These are phyloP conservation scores for Oryza coarctata DNA, from an alignment of 176 grass and related monocot species.

Conservation along the genomic window DNA sequence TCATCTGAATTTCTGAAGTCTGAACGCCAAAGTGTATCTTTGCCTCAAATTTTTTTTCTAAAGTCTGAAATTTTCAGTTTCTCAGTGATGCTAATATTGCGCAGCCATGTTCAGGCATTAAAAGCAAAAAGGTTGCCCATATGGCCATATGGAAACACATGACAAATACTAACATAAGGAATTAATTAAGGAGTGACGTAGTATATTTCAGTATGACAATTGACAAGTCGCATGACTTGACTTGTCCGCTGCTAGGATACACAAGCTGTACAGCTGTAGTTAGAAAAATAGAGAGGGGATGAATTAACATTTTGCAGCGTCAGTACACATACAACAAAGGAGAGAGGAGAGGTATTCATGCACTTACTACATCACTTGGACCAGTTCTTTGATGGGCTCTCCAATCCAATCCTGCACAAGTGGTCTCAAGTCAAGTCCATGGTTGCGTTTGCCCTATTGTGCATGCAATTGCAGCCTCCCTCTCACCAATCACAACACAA, in stretches of 20 bases:
- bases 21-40: not conserved
- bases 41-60: not conserved
- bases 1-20: not conserved
- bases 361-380: slow-evolving; percentile 28
- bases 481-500: slow-evolving; percentile 22
- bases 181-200: not conserved
- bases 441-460: slow-evolving; percentile 6
- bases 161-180: not conserved
- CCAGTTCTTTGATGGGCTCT: slow-evolving; percentile 18
- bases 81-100: not conserved
- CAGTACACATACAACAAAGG: not conserved
- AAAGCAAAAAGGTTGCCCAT: not conserved
- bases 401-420: not conserved
- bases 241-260: slow-evolving; percentile 39
- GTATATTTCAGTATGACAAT: not conserved
- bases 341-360: not conserved
- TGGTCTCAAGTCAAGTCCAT: slow-evolving; percentile 37
- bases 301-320: not conserved
- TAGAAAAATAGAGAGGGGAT: slow-evolving; percentile 26
- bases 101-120: not conserved
- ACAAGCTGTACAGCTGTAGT: not conserved
- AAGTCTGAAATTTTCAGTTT: not conserved
- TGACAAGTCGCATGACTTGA: slow-evolving; percentile 12
- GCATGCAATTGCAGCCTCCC: slow-evolving; percentile 17
- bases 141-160: not conserved